These are phyloP conservation scores for Eutypa lata DNA, from an alignment of 2,329 filamentous ascomycete species.

Conservation along the genomic window DNA sequence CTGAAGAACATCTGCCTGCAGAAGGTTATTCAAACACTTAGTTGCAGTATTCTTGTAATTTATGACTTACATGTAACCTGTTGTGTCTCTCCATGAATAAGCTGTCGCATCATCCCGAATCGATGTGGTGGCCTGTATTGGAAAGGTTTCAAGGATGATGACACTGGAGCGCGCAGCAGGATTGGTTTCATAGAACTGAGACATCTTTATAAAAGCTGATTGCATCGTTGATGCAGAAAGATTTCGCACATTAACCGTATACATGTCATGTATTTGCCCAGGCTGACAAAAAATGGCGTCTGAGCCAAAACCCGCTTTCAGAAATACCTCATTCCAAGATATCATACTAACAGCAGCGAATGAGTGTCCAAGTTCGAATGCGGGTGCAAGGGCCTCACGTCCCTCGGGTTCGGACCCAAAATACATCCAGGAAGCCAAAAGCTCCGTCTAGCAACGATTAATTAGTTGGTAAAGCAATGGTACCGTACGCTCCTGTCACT, in stretches of 20 bases:
- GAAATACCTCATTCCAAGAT: constrained; percentile 4
- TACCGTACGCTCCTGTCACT: too few species aligned
- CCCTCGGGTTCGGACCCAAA: background rate
- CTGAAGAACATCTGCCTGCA: background rate
- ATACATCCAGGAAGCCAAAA: too few species aligned
- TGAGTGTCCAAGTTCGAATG: background rate
- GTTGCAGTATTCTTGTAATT: background rate
- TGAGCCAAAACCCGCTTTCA: background rate
- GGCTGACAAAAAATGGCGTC: background rate
- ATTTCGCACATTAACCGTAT: background rate
- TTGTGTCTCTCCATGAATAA: constrained; percentile 16
- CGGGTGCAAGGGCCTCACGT: background rate
- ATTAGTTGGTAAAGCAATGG: too few species aligned
- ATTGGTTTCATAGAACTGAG: background rate
- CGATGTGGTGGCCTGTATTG: constrained; percentile 5
- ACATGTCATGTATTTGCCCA: background rate
- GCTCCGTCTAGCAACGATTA: too few species aligned
- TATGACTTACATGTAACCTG: constrained; percentile 4
- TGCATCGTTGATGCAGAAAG: background rate
- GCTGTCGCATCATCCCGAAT: constrained; percentile 14
- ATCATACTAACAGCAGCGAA: background rate
- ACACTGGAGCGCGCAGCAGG: constrained; percentile 1
- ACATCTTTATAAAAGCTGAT: constrained; percentile 1
- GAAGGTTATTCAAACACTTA: background rate
- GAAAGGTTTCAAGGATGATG: constrained; percentile 6